Percentiles rank a stretch among this genome's conserved stretches.
phyloP scores from a whole-genome alignment of 1,284 basidiomycete genomes.

The Ustilago cynodontis region DNA sequence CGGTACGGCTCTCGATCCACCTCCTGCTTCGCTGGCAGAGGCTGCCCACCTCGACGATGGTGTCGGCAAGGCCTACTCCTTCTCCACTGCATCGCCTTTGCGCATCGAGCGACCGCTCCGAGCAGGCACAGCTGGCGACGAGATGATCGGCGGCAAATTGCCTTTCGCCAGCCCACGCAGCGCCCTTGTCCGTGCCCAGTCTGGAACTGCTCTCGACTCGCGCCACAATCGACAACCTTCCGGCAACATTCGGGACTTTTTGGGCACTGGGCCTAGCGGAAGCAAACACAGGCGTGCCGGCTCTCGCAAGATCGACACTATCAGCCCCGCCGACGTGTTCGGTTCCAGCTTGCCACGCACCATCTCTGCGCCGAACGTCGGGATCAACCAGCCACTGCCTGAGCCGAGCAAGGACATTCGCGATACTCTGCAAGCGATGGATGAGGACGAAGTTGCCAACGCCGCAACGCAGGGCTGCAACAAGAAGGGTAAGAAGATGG shows the following conservation, averaged over 20 bases:
- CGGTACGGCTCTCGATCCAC: slow-evolving; percentile 36
- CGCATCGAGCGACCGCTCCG: slow-evolving; percentile 27
- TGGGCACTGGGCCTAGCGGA: slow-evolving; percentile 18
- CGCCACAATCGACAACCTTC: slow-evolving; percentile 36
- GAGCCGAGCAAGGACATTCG: slow-evolving; percentile 41
- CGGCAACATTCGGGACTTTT: slow-evolving; percentile 43
- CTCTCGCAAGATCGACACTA: slow-evolving; percentile 59
- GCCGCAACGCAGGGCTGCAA: slow-evolving; percentile 10
- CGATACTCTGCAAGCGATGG: slow-evolving; percentile 17
- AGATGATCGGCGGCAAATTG: slow-evolving; percentile 49
- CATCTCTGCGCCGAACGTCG: slow-evolving; percentile 25
- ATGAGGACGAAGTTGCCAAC: slow-evolving; percentile 19
- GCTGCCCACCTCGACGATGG: slow-evolving; percentile 31
- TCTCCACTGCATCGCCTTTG: slow-evolving; percentile 33
- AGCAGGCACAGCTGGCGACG: slow-evolving; percentile 27
- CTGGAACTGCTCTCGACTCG: slow-evolving; percentile 27
- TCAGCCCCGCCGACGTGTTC: slow-evolving; percentile 66
- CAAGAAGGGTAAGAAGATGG: slow-evolving; percentile 42
- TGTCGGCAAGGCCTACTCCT: slow-evolving; percentile 21
- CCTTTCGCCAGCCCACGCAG: slow-evolving; percentile 51
- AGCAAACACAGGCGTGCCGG: slow-evolving; percentile 37
- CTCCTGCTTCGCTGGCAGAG: slow-evolving; percentile 45
- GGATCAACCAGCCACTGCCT: slow-evolving; percentile 28
- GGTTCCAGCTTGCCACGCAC: slow-evolving; percentile 51
- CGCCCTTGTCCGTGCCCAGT: slow-evolving; percentile 53